Evolutionary conservation across 345 rosid genomes (phyloP).

Genomic region (Kernera saxatilis): DNA sequence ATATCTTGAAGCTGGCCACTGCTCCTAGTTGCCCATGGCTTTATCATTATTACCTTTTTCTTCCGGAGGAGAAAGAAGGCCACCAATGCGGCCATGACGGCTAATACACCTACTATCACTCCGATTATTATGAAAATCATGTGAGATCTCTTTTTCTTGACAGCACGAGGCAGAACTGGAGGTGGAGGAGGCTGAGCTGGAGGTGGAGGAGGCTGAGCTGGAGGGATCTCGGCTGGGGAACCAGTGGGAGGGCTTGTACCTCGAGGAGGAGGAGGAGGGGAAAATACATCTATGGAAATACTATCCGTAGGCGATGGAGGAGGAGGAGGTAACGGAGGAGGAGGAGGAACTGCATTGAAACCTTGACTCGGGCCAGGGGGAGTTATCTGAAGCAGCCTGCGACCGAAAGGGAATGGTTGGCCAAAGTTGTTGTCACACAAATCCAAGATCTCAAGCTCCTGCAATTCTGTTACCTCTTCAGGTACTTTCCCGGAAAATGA

Average conservation of each 20-base stretch:
- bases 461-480: conserved; percentile 57
- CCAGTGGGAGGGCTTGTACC: background rate
- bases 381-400: conserved; percentile 22
- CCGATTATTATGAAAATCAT: conserved; percentile 9
- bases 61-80: conserved; percentile 43
- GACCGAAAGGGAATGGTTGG: conserved; percentile 43
- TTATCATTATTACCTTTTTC: conserved; percentile 46
- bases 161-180: background rate
- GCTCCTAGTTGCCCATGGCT: conserved; percentile 55
- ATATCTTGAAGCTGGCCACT: conserved; percentile 79
- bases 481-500: conserved; percentile 69
- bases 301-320: background rate
- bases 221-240: background rate
- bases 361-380: background rate
- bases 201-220: background rate
- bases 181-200: background rate
- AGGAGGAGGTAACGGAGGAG: background rate
- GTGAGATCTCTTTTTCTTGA: background rate
- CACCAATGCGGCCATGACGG: conserved; percentile 31
- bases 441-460: conserved; percentile 75
- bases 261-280: background rate
- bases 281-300: background rate
- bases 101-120: conserved; percentile 27
- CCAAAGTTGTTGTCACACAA: conserved; percentile 75
- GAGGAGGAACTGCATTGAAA: background rate